Evolutionary conservation across 2,329 filamentous ascomycete genomes (phyloP), one percentile per base, ranked within the genome.

Genomic region (Cadophora sp.): DNA sequence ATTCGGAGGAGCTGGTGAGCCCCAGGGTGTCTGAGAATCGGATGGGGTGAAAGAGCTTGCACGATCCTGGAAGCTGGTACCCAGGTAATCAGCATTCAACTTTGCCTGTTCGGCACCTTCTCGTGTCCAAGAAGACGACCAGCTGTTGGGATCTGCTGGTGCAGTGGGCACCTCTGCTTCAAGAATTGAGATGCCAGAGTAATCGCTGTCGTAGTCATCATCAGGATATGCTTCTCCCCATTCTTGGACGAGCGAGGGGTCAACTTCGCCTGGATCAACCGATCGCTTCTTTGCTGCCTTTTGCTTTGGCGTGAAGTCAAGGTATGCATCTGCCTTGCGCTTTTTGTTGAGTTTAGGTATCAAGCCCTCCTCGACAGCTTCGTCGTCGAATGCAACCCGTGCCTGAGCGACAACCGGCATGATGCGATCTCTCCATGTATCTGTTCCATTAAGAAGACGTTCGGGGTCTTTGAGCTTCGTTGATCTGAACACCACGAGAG

Each of bases 401-500:
- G 60, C 60, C 16, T 55, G 48, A 13, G 60, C 47, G 3, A 62
- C 60, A 24, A 36, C 48, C 1, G 47, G 60, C 60, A 62, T 53
- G 20, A 62, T 48, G n/a, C 50, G 60, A 7, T 66, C 66, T 51
- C 67, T 62, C 70, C 66, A 70, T 9, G 41, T 53, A 20, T 63
- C 68, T 14, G 53, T 63, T n/a, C 66, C 20, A 6, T 50, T 62
- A 13, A 50, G 36, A 2, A 68, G 58, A 59, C 63, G 65, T 13
- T 68, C 20, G 1, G 62, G 60, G 30, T 66, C 64, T 39, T 68
- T 72, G n/a, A 73, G 51, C 20, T 56, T 63, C 5, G 43, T 18
- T 7, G 62, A 68, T 50, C 69, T 71, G 68, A 72, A 72, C 4
- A 72, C 64, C 3, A 66, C 59, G 16, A 72, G 58, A 16, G 39